Conservation (phyloP, 148 eudicot genomes). For the Persicaria maculosa region DNA sequence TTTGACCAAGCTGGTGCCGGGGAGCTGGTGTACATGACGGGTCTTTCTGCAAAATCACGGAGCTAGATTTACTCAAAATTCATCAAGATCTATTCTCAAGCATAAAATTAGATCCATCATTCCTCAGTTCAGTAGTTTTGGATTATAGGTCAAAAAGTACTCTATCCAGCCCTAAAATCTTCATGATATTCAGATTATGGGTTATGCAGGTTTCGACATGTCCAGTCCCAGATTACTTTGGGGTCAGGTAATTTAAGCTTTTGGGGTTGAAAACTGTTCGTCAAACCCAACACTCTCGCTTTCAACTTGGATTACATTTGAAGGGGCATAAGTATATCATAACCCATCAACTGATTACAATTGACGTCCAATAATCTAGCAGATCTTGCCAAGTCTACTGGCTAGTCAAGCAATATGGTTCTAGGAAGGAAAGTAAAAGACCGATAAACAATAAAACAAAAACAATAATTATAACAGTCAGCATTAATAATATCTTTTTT, state of each 20-base stretch:
- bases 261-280: neutral
- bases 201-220: neutral
- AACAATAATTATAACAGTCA: neutral
- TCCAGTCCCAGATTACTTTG: neutral
- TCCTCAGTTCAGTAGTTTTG: neutral
- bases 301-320: neutral
- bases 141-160: neutral
- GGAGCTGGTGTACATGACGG: conserved; percentile 59
- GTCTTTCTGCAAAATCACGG: conserved; percentile 42
- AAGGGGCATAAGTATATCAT: neutral
- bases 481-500: neutral
- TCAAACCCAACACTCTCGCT: neutral
- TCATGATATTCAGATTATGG: neutral
- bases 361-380: neutral
- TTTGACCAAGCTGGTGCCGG: conserved; percentile 59
- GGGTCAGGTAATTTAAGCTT: neutral
- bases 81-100: neutral
- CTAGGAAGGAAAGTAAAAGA: neutral
- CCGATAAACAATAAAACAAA: neutral
- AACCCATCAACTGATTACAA: neutral
- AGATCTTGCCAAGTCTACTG: neutral
- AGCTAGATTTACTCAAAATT: neutral
- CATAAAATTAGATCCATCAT: too few species aligned
- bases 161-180: neutral
- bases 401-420: neutral